phyloP scores from a whole-genome alignment of 73 alveolate genomes.

The Tetrahymena thermophila region DNA sequence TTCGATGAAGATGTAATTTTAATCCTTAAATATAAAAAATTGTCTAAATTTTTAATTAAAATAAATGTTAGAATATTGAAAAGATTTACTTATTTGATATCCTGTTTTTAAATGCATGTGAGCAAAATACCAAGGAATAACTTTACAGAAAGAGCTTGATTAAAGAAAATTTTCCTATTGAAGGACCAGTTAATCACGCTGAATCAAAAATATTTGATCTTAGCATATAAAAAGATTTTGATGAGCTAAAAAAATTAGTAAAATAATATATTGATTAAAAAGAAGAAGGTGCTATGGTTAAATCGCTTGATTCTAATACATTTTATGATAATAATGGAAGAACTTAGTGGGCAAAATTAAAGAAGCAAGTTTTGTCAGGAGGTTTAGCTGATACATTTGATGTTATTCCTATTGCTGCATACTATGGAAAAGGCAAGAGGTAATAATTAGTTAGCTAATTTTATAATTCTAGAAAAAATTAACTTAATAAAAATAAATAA shows the following conservation, averaged over 20 bases:
- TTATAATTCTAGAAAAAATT: background rate
- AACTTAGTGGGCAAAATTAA: slow-evolving; percentile 84
- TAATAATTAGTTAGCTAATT: background rate
- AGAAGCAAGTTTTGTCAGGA: slow-evolving; percentile 80
- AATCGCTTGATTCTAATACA: slow-evolving; percentile 74
- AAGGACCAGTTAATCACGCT: background rate
- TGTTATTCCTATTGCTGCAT: slow-evolving; percentile 83
- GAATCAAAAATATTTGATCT: slow-evolving; percentile 35
- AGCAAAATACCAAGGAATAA: background rate
- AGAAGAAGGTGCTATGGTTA: slow-evolving; percentile 85
- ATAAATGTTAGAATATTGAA: slow-evolving; percentile 58
- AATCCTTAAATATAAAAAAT: slow-evolving; percentile 16
- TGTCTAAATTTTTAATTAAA: slow-evolving; percentile 45
- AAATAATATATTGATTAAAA: slow-evolving; percentile 64
- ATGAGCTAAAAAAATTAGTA: slow-evolving; percentile 73
- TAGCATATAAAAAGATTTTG: slow-evolving; percentile 67
- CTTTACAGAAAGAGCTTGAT: background rate
- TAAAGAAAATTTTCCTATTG: background rate
- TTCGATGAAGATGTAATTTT: slow-evolving; percentile 49
- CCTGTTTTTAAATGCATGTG: background rate
- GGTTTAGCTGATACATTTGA: slow-evolving; percentile 82
- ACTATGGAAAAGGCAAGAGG: slow-evolving; percentile 79
- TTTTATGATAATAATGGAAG: slow-evolving; percentile 85
- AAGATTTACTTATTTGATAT: slow-evolving; percentile 28
- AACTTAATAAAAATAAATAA: background rate